These are phyloP conservation scores for Calonectria hongkongensis DNA, from an alignment of 2,329 filamentous ascomycete species.

Conservation along the genomic window DNA sequence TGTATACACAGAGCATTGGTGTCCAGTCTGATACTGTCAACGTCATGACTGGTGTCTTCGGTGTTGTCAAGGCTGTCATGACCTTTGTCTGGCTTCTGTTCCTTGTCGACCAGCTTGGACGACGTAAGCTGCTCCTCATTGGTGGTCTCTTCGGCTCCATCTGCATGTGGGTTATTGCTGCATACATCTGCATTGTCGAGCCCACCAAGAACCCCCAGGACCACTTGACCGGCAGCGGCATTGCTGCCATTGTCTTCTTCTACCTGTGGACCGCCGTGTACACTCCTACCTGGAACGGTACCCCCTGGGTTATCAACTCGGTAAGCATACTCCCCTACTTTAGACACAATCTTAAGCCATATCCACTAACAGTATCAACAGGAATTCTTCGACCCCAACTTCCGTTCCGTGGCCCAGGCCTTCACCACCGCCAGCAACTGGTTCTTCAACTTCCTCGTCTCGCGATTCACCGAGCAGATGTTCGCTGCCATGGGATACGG, in stretches of 20 bases:
- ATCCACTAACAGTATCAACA: constrained; percentile 37
- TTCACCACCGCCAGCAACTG: constrained; percentile 75
- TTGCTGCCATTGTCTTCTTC: constrained; percentile 79
- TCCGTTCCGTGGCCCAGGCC: constrained; percentile 71
- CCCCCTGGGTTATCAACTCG: constrained; percentile 76
- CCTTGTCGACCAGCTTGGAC: constrained; percentile 74
- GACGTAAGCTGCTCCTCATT: constrained; percentile 72
- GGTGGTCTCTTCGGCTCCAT: constrained; percentile 75
- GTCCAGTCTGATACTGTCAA: constrained; percentile 48
- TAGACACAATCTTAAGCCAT: background rate
- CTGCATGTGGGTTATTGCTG: constrained; percentile 77
- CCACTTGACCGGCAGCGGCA: constrained; percentile 66
- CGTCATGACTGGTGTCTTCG: constrained; percentile 80
- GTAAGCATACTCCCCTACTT: constrained; percentile 15
- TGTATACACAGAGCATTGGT: constrained; percentile 39
- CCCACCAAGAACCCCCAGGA: constrained; percentile 56
- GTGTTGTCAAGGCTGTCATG: constrained; percentile 78
- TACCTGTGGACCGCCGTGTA: constrained; percentile 76
- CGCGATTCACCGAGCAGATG: constrained; percentile 73
- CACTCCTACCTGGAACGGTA: constrained; percentile 76
- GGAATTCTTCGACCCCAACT: constrained; percentile 74
- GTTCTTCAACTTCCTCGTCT: constrained; percentile 74
- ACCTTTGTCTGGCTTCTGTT: constrained; percentile 79
- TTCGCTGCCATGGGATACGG: constrained; percentile 66
- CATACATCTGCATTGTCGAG: constrained; percentile 69